phyloP scores from a whole-genome alignment of 75 land plant genomes.

The Cupressus sempervirens region DNA sequence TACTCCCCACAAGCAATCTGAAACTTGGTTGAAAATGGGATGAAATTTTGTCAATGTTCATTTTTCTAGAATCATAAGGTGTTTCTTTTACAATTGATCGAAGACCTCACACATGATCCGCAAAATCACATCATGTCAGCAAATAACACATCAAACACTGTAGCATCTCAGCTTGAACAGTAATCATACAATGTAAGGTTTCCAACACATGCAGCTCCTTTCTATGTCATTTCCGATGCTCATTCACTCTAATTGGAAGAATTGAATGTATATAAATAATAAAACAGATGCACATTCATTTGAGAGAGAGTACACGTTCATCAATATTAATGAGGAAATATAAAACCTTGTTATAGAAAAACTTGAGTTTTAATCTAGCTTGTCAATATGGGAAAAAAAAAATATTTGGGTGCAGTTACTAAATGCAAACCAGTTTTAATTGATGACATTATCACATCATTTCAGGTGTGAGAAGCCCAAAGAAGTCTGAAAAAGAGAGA shows the following conservation, averaged over 20 bases:
- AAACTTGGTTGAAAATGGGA: background rate
- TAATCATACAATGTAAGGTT: background rate
- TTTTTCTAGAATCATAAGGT: background rate
- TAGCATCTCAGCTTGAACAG: background rate
- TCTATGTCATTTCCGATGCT: background rate
- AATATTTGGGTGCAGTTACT: too few relatives aligned
- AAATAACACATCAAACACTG: background rate
- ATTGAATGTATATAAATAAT: background rate
- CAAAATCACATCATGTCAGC: background rate
- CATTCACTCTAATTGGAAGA: background rate
- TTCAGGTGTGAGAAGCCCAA: too few relatives aligned
- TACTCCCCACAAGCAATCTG: background rate
- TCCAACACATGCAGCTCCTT: background rate
- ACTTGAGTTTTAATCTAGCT: too few relatives aligned
- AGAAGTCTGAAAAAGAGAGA: too few relatives aligned
- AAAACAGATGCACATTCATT: background rate
- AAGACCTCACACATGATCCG: background rate
- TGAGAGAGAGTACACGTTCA: too few relatives aligned
- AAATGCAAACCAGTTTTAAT: too few relatives aligned
- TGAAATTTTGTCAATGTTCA: background rate
- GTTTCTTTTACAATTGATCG: background rate
- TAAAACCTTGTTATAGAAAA: too few relatives aligned
- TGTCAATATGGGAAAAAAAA: too few relatives aligned
- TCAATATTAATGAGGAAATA: background rate
- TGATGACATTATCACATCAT: too few relatives aligned